These are phyloP conservation scores for Bonia amplexicaulis DNA, from an alignment of 176 grass and related monocot species.

Conservation along the genomic window DNA sequence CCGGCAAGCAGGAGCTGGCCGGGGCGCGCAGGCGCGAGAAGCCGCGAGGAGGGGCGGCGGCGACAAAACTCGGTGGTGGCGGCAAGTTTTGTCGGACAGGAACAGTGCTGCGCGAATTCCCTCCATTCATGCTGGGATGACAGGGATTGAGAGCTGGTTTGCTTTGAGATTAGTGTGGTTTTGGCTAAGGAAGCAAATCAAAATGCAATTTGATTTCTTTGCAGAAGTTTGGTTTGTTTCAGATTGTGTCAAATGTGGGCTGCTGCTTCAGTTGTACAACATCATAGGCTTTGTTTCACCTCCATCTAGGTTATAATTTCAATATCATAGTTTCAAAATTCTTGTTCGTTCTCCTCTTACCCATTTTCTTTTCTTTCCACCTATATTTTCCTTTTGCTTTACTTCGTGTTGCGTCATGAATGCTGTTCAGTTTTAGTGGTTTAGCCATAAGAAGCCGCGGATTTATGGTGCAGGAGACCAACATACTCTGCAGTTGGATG, in stretches of 20 bases:
- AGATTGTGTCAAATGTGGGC: constrained; percentile 29
- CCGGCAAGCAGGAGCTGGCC: too few relatives aligned
- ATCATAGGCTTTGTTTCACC: constrained; percentile 60
- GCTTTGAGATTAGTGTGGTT: too few relatives aligned
- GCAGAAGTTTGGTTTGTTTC: too few relatives aligned
- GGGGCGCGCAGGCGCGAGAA: too few relatives aligned
- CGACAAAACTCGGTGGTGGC: too few relatives aligned
- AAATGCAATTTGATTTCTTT: too few relatives aligned
- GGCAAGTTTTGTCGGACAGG: too few relatives aligned
- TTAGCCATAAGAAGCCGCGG: constrained; percentile 47
- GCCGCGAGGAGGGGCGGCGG: too few relatives aligned
- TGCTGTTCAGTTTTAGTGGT: constrained; percentile 41
- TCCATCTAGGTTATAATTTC: constrained; percentile 60
- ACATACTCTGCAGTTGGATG: constrained; percentile 11
- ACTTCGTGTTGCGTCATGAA: constrained; percentile 36
- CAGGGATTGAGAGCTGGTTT: too few relatives aligned
- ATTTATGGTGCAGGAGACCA: constrained; percentile 31
- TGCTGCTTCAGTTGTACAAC: constrained; percentile 52
- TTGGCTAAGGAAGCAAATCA: too few relatives aligned
- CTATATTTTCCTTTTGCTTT: constrained; percentile 11
- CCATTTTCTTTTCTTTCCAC: constrained; percentile 7
- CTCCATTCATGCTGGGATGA: too few relatives aligned
- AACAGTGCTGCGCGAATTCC: too few relatives aligned
- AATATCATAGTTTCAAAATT: constrained; percentile 49
- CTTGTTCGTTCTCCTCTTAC: constrained; percentile 13